Evolutionary conservation across 2,329 filamentous ascomycete genomes (phyloP), one percentile per base, ranked within the genome.

Genomic region (Raffaelea deltoideospora): DNA sequence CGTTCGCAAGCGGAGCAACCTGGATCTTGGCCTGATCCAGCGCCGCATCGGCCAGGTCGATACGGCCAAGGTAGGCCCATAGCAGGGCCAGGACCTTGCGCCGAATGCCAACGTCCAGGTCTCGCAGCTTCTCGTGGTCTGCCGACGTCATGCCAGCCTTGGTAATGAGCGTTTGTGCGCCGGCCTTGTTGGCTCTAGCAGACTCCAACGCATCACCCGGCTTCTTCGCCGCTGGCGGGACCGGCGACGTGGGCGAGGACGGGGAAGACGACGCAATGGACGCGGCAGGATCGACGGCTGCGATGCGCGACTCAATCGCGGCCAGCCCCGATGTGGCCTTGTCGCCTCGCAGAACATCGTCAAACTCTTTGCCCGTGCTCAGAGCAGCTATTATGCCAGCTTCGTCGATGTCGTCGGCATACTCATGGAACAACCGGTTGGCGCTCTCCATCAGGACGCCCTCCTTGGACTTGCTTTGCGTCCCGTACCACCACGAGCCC

Each of bases 401-500:
- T 49, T 84, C 79, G 43, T 84, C 76, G 44, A 90, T 80, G 44
- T 76, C 72, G 37, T 94, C 87, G 45, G 83, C 76, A 60, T 92
- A 98, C 52, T 94, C 85, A 48, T 78, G 79, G 70, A 98, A 96
- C 40, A 98, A 72, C 46, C 85, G 87, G 57, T 92, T 92, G 48
- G 92, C 87, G 57, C 83, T 95, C 53, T 90, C 84, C 54, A 95
- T 79, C 38, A 94, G 67, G 20, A 96, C 81, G 48, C 84, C 85
- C 58, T 98, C 92, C 61, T 88, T 92, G 27, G 90, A 96, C 58
- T 83, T 75, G 49, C 79, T 75, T 58, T 94, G 88, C 24, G 85
- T 92, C 42, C 92, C 90, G 54, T 98, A 98, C 90, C 90, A 98
- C 90, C 90, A 98, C 41, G 81, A 86, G 33, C 90, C 90, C 38